These are phyloP conservation scores for Nakazawaea sp. DNA, from an alignment of 805 yeast genomes.

Conservation along the genomic window DNA sequence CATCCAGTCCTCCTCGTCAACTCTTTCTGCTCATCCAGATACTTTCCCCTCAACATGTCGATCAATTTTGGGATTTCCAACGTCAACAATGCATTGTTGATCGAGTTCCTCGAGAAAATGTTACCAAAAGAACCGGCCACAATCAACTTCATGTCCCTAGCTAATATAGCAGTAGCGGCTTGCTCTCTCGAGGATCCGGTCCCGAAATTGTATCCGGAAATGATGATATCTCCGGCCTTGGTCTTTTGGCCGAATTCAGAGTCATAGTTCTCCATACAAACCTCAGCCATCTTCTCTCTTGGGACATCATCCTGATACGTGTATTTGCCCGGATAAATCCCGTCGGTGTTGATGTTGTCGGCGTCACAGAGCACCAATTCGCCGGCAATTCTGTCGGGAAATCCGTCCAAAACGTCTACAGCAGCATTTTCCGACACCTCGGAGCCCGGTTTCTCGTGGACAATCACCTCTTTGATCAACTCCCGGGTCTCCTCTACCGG, in stretches of 20 bases:
- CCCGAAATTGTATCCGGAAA: slow-evolving; percentile 94
- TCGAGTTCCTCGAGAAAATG: slow-evolving; percentile 91
- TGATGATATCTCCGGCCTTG: slow-evolving; percentile 79
- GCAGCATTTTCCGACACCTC: slow-evolving; percentile 26
- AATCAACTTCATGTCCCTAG: slow-evolving; percentile 86
- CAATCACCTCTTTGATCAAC: slow-evolving; percentile 37
- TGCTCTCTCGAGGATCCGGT: slow-evolving; percentile 99
- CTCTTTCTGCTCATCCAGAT: slow-evolving; percentile 48
- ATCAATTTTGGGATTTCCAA: slow-evolving; percentile 89
- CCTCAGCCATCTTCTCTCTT: slow-evolving; percentile 94
- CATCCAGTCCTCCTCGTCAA: slow-evolving; percentile 94
- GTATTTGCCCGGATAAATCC: slow-evolving; percentile 98
- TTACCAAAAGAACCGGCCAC: slow-evolving; percentile 98
- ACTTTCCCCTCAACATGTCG: slow-evolving; percentile 65
- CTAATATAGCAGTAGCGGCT: slow-evolving; percentile 97
- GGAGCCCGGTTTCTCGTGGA: slow-evolving; percentile 22
- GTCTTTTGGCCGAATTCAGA: slow-evolving; percentile 79
- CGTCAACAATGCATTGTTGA: slow-evolving; percentile 91
- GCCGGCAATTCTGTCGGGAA: slow-evolving; percentile 85
- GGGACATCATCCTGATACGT: slow-evolving; percentile 98
- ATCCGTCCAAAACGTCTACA: slow-evolving; percentile 80
- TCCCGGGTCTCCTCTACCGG: slow-evolving; percentile 39
- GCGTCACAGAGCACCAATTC: slow-evolving; percentile 95
- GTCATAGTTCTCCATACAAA: slow-evolving; percentile 99
- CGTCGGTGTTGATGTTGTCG: slow-evolving; percentile 95